Evolutionary conservation across 495 filamentous ascomycete genomes (phyloP), one percentile per base, ranked within the genome.

Genomic region (Chaetomidium leptoderma): DNA sequence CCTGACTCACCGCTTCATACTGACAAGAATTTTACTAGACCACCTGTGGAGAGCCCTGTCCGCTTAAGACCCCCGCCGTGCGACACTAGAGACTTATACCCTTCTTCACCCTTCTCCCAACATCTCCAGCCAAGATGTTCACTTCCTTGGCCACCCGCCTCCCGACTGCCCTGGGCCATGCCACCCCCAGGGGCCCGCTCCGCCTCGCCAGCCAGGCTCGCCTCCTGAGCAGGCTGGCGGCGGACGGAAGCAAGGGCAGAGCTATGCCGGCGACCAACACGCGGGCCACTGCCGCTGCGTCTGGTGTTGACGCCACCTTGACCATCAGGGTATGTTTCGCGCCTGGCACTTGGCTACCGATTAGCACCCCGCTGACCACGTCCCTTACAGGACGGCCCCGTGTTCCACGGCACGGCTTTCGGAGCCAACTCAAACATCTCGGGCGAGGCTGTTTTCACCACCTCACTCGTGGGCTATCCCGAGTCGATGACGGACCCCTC

Each of bases 401-500:
- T 97, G 66, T 96, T 95, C 80, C 86, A 87, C 67, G 91, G 91
- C 68, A 95, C 87, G 71, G 92, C 90, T 46, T 97, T 95, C 63
- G 91, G 91, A 61, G 91, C 91, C 62, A 89, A 90, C 70, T 81
- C 86, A 66, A 96, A 92, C 81, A 88, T 93, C 69, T 91, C 88
- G 58, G 92, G 91, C 57, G 91, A 97, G 74, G 91, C 92, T 43
- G 91, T 95, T 65, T 96, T 96, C 83, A 96, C 90, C 60, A 95
- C 90, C 53, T 92, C 89, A 27, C 80, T 92, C 57, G 92, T 96
- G 58, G 91, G 90, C 58, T 98, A 98, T 70, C 93, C 93, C 59
- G 95, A 98, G 77, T 96, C 92, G 43, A 84, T 99, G 83, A 97
- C 93, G 68, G 95, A 97, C 66, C 95, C 93, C 37, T 97, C 93